These are phyloP conservation scores for Daldinia sp. DNA, from an alignment of 2,329 filamentous ascomycete species.

Conservation along the genomic window DNA sequence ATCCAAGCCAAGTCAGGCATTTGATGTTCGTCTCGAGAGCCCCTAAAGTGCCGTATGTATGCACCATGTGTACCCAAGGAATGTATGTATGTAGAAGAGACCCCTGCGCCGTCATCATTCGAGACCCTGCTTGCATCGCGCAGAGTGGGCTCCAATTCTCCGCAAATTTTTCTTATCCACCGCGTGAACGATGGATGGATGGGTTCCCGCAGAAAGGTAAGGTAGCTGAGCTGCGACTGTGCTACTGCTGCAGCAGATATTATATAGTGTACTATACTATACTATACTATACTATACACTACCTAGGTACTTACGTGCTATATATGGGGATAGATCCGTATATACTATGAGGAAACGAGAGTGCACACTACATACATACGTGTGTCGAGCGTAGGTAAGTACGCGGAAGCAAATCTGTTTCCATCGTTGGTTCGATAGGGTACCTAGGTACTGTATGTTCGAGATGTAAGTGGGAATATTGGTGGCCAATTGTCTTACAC, in stretches of 20 bases:
- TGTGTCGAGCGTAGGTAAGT: too few relatives aligned
- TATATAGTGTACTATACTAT: too few relatives aligned
- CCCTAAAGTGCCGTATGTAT: slow-evolving; percentile 4
- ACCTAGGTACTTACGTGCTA: too few relatives aligned
- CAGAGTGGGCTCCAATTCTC: slow-evolving; percentile 28
- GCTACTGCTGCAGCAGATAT: slow-evolving; percentile 19
- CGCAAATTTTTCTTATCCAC: slow-evolving; percentile 30
- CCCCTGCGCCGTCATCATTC: slow-evolving; percentile 19
- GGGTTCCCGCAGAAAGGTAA: slow-evolving; percentile 31
- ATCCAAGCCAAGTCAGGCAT: slow-evolving; percentile 15
- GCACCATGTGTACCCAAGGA: neutral
- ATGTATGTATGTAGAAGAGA: slow-evolving; percentile 3
- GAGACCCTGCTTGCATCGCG: slow-evolving; percentile 36
- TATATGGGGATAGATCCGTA: too few relatives aligned
- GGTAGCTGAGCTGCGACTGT: too few relatives aligned
- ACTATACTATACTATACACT: too few relatives aligned
- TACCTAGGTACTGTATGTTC: too few relatives aligned
- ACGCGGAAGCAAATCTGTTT: slow-evolving; percentile 2
- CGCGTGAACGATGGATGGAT: slow-evolving; percentile 34
- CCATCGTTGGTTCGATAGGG: neutral
- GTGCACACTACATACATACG: neutral
- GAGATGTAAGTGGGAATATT: neutral
- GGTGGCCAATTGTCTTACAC: slow-evolving; percentile 10
- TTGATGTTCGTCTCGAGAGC: slow-evolving; percentile 18
- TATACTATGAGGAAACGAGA: slow-evolving; percentile 2